phyloP scores from a whole-genome alignment of 176 grass and related monocot species.

The Themeda triandra region DNA sequence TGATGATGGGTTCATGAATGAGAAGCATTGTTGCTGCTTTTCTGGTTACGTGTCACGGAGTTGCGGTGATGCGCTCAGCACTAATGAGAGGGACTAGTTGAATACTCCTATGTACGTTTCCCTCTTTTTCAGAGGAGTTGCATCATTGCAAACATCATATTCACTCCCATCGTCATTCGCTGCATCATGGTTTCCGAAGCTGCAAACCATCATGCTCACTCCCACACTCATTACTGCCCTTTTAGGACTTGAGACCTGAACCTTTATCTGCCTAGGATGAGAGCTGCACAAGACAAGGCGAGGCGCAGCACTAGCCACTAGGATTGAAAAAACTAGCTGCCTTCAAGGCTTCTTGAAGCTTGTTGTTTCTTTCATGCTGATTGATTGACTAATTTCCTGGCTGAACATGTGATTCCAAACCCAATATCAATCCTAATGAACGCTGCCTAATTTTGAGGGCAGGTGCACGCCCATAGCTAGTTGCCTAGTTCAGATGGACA shows the following conservation, averaged over 20 bases:
- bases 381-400: not conserved
- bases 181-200: not conserved
- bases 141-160: not conserved
- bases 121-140: not conserved
- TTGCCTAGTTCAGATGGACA: not conserved
- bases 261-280: not conserved
- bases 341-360: too few relatives aligned
- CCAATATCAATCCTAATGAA: not conserved
- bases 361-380: not conserved
- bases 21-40: not conserved
- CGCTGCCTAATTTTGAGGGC: not conserved
- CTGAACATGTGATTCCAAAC: not conserved
- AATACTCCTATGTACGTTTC: not conserved
- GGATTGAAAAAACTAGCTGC: not conserved
- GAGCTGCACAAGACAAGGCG: not conserved
- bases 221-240: not conserved
- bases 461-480: not conserved
- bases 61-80: not conserved
- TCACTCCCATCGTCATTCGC: not conserved
- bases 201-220: not conserved
- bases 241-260: not conserved
- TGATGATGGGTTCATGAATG: not conserved
- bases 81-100: not conserved
- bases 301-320: not conserved
- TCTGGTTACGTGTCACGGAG: not conserved